phyloP scores from a whole-genome alignment of 208 protist genomes.

The Leishmania arabica region DNA sequence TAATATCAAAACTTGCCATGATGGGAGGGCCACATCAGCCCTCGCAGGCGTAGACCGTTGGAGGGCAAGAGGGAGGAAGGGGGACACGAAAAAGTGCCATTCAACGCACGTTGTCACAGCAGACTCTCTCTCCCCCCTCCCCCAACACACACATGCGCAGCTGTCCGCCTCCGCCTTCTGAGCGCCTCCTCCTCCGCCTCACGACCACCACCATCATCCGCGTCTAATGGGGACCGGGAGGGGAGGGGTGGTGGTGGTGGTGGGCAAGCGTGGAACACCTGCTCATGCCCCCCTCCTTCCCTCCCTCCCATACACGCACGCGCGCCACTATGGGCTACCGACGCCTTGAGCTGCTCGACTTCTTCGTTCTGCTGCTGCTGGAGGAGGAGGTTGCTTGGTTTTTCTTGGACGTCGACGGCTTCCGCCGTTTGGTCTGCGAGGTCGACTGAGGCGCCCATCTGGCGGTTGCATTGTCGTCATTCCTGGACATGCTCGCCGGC shows the following conservation, averaged over 20 bases:
- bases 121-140: background rate
- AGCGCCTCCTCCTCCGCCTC: background rate
- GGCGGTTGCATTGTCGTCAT: background rate
- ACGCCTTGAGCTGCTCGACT: conserved; percentile 5
- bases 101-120: background rate
- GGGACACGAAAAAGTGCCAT: background rate
- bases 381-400: background rate
- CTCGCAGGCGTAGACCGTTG: background rate
- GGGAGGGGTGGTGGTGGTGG: no score
- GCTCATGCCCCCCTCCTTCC: background rate
- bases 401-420: background rate
- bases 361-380: background rate
- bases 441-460: background rate
- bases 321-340: background rate
- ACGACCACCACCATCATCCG: background rate
- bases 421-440: background rate
- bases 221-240: background rate
- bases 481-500: background rate
- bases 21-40: background rate
- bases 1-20: background rate
- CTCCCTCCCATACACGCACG: background rate
- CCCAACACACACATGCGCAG: background rate
- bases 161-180: background rate
- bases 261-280: background rate
- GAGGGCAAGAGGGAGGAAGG: no score